Conservation (phyloP, 2,329 filamentous ascomycete genomes). For the Penicillium sp. region DNA sequence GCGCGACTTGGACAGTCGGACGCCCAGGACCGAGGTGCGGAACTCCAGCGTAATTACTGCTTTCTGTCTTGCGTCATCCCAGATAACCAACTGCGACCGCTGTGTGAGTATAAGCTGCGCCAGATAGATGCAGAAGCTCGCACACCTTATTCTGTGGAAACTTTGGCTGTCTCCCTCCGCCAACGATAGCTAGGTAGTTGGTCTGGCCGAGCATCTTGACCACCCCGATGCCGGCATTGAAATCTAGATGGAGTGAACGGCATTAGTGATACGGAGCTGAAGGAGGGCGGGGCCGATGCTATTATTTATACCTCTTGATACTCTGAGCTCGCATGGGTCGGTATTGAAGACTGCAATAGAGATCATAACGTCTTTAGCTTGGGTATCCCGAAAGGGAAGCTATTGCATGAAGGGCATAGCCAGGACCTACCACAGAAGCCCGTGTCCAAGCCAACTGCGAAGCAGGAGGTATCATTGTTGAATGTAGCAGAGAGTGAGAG, state of each 20-base stretch:
- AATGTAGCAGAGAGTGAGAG: constrained; percentile 75
- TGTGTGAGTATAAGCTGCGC: background rate
- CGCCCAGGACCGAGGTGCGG: constrained; percentile 67
- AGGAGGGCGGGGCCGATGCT: too few species aligned
- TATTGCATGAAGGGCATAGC: too few species aligned
- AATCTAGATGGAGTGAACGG: too few species aligned
- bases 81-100: constrained; percentile 58
- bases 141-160: constrained; percentile 74
- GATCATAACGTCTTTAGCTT: too few species aligned
- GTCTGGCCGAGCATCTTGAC: constrained; percentile 79
- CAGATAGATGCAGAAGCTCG: too few species aligned
- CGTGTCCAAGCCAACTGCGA: constrained; percentile 74
- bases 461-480: constrained; percentile 75
- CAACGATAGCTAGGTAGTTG: constrained; percentile 81
- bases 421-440: constrained; percentile 66
- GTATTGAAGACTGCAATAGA: constrained; percentile 57
- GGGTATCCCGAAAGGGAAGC: too few species aligned
- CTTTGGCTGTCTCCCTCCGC: constrained; percentile 75
- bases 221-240: constrained; percentile 73
- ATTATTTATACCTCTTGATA: constrained; percentile 53
- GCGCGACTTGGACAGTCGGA: constrained; percentile 65
- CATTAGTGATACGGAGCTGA: too few species aligned
- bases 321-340: constrained; percentile 61
- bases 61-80: constrained; percentile 76
- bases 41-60: constrained; percentile 69